phyloP scores from a whole-genome alignment of 1,284 basidiomycete genomes.

The Boletus nobilissimus region DNA sequence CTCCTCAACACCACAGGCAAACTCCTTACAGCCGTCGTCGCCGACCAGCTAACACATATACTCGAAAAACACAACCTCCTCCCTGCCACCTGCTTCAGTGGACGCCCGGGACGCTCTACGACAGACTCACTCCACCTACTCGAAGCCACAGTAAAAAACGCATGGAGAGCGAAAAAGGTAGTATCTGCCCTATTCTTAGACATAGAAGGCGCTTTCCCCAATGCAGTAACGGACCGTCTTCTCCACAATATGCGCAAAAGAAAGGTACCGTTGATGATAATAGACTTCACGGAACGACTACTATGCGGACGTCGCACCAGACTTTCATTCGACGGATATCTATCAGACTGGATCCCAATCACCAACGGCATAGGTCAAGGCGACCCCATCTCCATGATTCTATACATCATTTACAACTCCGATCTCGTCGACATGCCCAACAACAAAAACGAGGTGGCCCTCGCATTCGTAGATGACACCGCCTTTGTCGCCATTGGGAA shows the following conservation, averaged over 20 bases:
- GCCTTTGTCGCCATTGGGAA: not conserved
- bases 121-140: no score
- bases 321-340: not conserved
- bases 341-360: slow-evolving; percentile 21
- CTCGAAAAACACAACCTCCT: no score
- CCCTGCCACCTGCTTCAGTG: not conserved
- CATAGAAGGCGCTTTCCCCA: slow-evolving; percentile 2
- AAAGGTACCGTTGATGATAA: not conserved
- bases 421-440: not conserved
- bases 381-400: slow-evolving; percentile 8
- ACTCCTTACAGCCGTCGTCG: no score
- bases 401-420: slow-evolving; percentile 23
- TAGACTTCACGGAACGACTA: not conserved
- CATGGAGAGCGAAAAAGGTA: not conserved
- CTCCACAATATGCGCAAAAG: no score
- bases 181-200: not conserved
- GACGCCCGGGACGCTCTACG: no score
- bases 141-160: not conserved
- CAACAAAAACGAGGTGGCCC: not conserved
- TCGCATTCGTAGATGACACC: not conserved
- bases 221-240: slow-evolving; percentile 27
- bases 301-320: not conserved
- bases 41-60: no score
- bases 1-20: no score
- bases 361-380: slow-evolving; percentile 47